These are phyloP conservation scores for Bipolaris zeicola DNA, from an alignment of 2,329 filamentous ascomycete species.

Conservation along the genomic window DNA sequence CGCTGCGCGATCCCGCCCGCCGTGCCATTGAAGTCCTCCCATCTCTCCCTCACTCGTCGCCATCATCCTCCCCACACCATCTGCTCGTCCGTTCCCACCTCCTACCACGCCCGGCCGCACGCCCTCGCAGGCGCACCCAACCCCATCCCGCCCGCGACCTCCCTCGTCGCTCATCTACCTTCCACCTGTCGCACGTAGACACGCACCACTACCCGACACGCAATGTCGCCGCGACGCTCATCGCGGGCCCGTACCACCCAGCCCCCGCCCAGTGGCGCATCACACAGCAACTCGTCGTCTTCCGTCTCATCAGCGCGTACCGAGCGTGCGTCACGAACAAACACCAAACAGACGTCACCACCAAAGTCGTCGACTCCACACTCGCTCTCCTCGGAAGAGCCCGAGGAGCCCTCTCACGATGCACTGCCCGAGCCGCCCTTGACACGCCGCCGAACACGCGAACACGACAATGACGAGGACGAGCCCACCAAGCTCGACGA, in stretches of 20 bases:
- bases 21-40: conserved; percentile 18
- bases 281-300: conserved; percentile 76
- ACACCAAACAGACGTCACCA: conserved; percentile 73
- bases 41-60: conserved; percentile 4
- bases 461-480: conserved; percentile 67
- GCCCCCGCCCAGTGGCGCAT: conserved; percentile 67
- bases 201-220: conserved; percentile 14
- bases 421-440: conserved; percentile 67
- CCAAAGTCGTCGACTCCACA: conserved; percentile 76
- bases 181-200: neutral
- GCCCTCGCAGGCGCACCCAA: conserved; percentile 18
- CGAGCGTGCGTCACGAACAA: conserved; percentile 74
- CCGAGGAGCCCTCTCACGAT: conserved; percentile 61
- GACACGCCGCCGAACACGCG: conserved; percentile 79
- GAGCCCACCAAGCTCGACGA: conserved; percentile 56
- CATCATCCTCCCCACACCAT: conserved; percentile 12
- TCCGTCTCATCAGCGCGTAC: conserved; percentile 71
- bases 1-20: conserved; percentile 16
- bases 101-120: conserved; percentile 18
- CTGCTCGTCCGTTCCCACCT: conserved; percentile 18
- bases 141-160: conserved; percentile 12
- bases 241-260: conserved; percentile 85
- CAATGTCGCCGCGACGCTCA: conserved; percentile 80
- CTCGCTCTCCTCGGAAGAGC: conserved; percentile 72
- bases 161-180: conserved; percentile 1